phyloP scores from a whole-genome alignment of 2,329 filamentous ascomycete species.

The Penicillium sp. region DNA sequence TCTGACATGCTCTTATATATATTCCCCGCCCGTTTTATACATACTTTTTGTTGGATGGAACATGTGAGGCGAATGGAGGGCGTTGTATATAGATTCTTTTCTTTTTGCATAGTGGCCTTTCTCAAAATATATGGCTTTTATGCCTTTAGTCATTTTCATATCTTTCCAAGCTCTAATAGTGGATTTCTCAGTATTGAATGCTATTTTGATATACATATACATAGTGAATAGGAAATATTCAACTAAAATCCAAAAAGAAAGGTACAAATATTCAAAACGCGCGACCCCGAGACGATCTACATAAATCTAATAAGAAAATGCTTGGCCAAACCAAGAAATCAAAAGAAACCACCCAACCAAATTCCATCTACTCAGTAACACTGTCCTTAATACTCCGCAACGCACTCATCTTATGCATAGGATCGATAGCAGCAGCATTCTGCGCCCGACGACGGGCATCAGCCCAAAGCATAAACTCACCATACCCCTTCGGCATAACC shows the following conservation, averaged over 20 bases:
- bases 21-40: conserved; percentile 13
- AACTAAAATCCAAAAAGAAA: background rate
- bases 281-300: background rate
- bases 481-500: conserved; percentile 64
- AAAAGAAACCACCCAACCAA: background rate
- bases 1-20: conserved; percentile 7
- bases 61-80: conserved; percentile 5
- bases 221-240: background rate
- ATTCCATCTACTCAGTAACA: conserved; percentile 38
- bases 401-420: conserved; percentile 35
- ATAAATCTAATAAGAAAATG: background rate
- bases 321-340: background rate
- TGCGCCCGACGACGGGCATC: conserved; percentile 59
- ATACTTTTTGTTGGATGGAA: conserved; percentile 6
- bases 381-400: conserved; percentile 37
- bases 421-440: conserved; percentile 50
- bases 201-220: background rate
- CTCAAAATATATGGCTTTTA: background rate
- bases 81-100: conserved; percentile 8
- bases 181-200: background rate
- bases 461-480: conserved; percentile 65
- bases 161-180: background rate
- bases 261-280: background rate
- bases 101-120: conserved; percentile 4
- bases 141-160: no score